Conservation (phyloP, 257 asterid genomes). For the Penstemon eatonii region DNA sequence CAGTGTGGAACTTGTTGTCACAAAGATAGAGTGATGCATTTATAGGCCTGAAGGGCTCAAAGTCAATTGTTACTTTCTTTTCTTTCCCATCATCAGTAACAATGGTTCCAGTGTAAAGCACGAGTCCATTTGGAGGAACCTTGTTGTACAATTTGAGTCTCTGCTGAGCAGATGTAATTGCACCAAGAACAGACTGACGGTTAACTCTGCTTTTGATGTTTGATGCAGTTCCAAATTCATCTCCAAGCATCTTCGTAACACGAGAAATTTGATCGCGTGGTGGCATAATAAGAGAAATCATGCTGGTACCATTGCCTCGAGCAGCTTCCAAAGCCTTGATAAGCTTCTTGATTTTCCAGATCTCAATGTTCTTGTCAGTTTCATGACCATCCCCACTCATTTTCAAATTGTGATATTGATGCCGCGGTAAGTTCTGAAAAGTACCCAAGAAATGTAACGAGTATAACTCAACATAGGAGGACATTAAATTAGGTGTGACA, state of each 20-base stretch:
- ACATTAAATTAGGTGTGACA: background rate
- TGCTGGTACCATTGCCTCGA: conserved; percentile 49
- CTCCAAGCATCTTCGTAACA: conserved; percentile 49
- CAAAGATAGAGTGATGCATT: conserved; percentile 43
- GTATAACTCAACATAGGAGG: background rate
- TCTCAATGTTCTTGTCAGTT: conserved; percentile 42
- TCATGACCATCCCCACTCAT: conserved; percentile 36
- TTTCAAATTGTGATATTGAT: background rate
- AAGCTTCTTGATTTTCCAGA: conserved; percentile 48
- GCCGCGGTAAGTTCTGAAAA: conserved; percentile 4
- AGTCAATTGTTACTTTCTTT: conserved; percentile 46
- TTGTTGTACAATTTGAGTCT: conserved; percentile 42
- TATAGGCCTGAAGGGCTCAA: conserved; percentile 45
- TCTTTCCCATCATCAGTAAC: conserved; percentile 49
- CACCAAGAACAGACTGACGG: conserved; percentile 50
- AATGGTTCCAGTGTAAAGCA: conserved; percentile 46
- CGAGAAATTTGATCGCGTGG: conserved; percentile 47
- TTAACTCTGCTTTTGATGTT: conserved; percentile 46
- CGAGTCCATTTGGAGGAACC: conserved; percentile 47
- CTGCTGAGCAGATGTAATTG: conserved; percentile 49
- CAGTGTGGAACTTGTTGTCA: conserved; percentile 42
- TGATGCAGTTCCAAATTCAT: conserved; percentile 49
- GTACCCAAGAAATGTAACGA: background rate
- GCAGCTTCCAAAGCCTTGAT: conserved; percentile 46
- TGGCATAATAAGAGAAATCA: conserved; percentile 51